Conservation (phyloP, 164 flowering plant genomes). For the Akebia trifoliata region DNA sequence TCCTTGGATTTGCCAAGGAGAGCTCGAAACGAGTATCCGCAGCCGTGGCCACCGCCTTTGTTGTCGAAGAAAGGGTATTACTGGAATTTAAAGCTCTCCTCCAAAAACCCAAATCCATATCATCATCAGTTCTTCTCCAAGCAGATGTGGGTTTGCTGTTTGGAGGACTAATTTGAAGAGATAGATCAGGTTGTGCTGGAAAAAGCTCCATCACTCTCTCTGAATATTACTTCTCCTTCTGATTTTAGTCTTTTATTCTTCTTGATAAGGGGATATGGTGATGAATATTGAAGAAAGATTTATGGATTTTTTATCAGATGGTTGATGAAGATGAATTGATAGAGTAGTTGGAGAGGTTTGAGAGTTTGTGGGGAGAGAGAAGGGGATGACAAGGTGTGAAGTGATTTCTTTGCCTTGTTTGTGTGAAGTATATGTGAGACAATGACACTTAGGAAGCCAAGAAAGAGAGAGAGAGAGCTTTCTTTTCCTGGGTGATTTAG, state of each 20-base stretch:
- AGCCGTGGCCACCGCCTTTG: constrained; percentile 16
- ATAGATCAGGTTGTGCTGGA: constrained; percentile 91
- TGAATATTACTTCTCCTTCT: background rate
- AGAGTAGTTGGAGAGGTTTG: constrained; percentile 45
- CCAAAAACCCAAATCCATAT: constrained; percentile 74
- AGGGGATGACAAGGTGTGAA: constrained; percentile 56
- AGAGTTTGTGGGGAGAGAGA: constrained; percentile 28
- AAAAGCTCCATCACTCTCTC: constrained; percentile 69
- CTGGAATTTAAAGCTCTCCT: constrained; percentile 55
- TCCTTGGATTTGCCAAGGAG: constrained; percentile 51
- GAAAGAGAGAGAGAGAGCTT: constrained; percentile 20
- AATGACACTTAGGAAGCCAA: constrained; percentile 63
- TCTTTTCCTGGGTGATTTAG: no score
- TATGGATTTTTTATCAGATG: constrained; percentile 16
- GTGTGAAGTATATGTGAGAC: constrained; percentile 91
- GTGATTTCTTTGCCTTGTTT: constrained; percentile 56
- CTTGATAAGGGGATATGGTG: background rate
- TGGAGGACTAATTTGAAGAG: constrained; percentile 92
- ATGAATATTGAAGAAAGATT: constrained; percentile 12
- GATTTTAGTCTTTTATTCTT: background rate
- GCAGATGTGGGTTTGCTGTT: constrained; percentile 49
- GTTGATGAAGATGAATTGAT: constrained; percentile 24
- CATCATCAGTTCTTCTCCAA: constrained; percentile 40
- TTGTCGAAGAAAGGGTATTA: constrained; percentile 25
- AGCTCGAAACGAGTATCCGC: constrained; percentile 39